Conservation (phyloP, 2,329 filamentous ascomycete genomes). For the Sarocladium oryzae region DNA sequence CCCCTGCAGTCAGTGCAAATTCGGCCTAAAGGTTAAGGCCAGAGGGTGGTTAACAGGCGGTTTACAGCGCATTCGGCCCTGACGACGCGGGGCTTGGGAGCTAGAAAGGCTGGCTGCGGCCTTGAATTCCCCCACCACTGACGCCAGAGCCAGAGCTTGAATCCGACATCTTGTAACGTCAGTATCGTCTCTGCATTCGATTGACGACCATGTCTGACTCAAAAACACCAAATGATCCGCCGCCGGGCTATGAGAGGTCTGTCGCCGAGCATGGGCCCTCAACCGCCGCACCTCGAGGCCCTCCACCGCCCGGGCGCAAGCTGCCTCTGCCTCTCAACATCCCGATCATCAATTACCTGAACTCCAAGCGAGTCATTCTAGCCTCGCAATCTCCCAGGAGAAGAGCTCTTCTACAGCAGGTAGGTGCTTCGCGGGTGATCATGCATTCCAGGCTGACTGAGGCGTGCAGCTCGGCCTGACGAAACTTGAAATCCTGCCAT, state of each 20-base stretch:
- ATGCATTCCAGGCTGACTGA: neutral
- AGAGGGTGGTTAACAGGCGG: neutral
- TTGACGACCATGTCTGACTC: slow-evolving; percentile 21
- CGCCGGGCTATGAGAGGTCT: slow-evolving; percentile 39
- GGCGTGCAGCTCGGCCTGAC: slow-evolving; percentile 62
- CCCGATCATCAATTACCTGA: slow-evolving; percentile 70
- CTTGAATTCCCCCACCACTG: neutral
- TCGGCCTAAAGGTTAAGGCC: neutral
- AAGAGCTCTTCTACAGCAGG: slow-evolving; percentile 70
- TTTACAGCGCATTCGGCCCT: neutral
- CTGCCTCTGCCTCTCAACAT: slow-evolving; percentile 66
- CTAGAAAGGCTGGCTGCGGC: neutral
- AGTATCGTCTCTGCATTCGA: slow-evolving; percentile 1
- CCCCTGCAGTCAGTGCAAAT: neutral
- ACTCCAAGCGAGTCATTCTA: slow-evolving; percentile 75
- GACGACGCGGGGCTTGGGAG: neutral
- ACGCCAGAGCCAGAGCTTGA: slow-evolving; percentile 5
- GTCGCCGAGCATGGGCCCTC: slow-evolving; percentile 29
- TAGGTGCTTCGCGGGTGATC: slow-evolving; percentile 22
- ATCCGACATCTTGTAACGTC: neutral
- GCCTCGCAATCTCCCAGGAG: slow-evolving; percentile 85
- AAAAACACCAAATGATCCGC: slow-evolving; percentile 30
- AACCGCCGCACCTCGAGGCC: slow-evolving; percentile 16
- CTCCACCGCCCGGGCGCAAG: slow-evolving; percentile 30
- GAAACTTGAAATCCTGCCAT: slow-evolving; percentile 79